Evolutionary conservation across 441 rosid genomes (phyloP).

Genomic region (Syzygium syzygioides): DNA sequence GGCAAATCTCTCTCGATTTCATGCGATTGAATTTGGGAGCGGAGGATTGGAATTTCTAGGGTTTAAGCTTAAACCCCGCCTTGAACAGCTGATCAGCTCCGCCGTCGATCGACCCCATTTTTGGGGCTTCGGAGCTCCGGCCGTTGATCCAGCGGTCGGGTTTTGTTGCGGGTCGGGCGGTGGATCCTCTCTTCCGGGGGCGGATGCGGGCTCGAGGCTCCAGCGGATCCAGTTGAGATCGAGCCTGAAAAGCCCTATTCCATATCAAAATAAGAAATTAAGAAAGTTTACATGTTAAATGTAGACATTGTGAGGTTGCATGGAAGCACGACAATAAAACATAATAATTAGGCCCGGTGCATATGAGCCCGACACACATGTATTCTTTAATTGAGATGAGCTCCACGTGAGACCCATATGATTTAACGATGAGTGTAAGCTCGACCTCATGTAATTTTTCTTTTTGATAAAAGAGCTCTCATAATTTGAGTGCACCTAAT

Average conservation of each 20-base stretch:
- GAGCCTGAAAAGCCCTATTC: neutral
- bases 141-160: neutral
- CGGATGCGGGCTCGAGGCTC: neutral
- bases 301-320: neutral
- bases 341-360: fast-evolving
- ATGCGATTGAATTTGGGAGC: neutral
- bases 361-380: fast-evolving
- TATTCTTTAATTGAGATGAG: fast-evolving
- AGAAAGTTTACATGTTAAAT: neutral
- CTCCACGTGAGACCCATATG: neutral
- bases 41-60: constrained; percentile 24
- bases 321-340: neutral
- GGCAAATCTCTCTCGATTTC: neutral
- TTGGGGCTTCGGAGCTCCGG: neutral
- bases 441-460: too few species aligned
- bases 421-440: fast-evolving
- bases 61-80: constrained; percentile 30
- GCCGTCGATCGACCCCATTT: neutral
- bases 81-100: neutral
- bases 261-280: neutral
- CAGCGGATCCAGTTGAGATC: neutral
- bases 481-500: fast-evolving
- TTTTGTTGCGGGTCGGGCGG: neutral
- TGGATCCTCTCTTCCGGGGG: neutral
- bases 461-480: too few species aligned